Conservation (phyloP, 352 stramenopile genomes). For the Phytophthora aleatoria region DNA sequence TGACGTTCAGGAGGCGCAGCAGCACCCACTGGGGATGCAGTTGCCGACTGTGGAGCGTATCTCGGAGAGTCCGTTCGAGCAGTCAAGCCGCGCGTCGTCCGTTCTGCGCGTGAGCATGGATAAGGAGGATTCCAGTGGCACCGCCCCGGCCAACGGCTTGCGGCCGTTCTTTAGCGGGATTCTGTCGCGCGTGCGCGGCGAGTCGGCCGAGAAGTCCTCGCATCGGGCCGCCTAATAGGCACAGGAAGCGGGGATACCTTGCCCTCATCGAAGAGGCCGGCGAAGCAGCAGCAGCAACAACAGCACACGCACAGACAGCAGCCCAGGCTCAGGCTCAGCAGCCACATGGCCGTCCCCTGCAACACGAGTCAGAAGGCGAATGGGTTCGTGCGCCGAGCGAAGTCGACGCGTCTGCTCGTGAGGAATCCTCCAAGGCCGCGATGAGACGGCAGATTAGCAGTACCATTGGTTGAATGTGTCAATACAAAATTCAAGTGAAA, state of each 20-base stretch:
- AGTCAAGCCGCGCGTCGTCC: conserved; percentile 34
- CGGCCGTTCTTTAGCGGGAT: conserved; percentile 53
- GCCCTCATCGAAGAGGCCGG: conserved; percentile 40
- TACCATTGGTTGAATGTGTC: conserved; percentile 29
- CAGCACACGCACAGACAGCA: conserved; percentile 40
- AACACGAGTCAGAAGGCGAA: conserved; percentile 1
- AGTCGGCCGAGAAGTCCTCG: conserved; percentile 40
- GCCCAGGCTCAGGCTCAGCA: conserved; percentile 34
- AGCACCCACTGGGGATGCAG: conserved; percentile 20
- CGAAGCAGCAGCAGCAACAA: conserved; percentile 42
- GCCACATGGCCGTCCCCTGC: conserved; percentile 21
- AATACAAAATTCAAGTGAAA: conserved; percentile 37
- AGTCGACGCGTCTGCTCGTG: conserved; percentile 11
- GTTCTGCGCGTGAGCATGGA: conserved; percentile 26
- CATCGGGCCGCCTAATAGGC: conserved; percentile 33
- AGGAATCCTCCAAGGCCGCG: conserved; percentile 8
- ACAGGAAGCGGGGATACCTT: conserved; percentile 39
- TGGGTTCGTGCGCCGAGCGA: neutral
- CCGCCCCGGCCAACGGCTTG: conserved; percentile 12
- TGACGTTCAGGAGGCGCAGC: conserved; percentile 9
- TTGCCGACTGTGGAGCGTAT: conserved; percentile 38
- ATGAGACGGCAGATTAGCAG: conserved; percentile 7
- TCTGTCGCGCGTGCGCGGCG: conserved; percentile 44
- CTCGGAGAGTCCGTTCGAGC: conserved; percentile 37
- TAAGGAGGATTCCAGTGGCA: conserved; percentile 23